Percentiles rank a stretch among this genome's conserved stretches.
These are phyloP conservation scores for Drosera spatulata DNA, from an alignment of 179 eudicot species.

Conservation along the genomic window DNA sequence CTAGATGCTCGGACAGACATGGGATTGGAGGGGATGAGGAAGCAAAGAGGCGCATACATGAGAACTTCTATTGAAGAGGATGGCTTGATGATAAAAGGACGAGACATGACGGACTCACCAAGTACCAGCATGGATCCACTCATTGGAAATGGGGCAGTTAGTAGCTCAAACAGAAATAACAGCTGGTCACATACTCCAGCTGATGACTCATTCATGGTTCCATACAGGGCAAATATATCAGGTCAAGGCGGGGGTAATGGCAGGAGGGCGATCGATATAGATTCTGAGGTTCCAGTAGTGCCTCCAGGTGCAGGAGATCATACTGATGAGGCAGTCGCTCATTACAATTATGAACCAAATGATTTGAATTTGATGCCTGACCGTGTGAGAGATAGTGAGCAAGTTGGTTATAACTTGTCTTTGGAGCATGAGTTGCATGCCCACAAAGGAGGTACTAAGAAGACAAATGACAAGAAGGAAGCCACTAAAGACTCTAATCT, in stretches of 20 bases:
- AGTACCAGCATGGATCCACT: conserved; percentile 42
- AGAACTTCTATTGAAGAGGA: conserved; percentile 23
- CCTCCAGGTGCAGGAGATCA: conserved; percentile 25
- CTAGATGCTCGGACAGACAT: conserved; percentile 19
- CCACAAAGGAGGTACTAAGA: conserved; percentile 19
- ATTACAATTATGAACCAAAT: conserved; percentile 50
- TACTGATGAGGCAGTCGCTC: conserved; percentile 15
- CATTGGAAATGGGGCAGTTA: conserved; percentile 29
- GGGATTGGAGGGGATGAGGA: conserved; percentile 36
- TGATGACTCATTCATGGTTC: conserved; percentile 70
- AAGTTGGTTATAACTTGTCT: conserved; percentile 45
- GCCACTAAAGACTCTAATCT: conserved; percentile 28
- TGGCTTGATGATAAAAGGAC: conserved; percentile 36
- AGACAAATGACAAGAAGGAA: conserved; percentile 22
- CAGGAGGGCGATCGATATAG: conserved; percentile 47
- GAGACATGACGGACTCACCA: conserved; percentile 24
- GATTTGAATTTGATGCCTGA: conserved; percentile 74
- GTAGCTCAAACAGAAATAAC: conserved; percentile 18
- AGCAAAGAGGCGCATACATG: conserved; percentile 30
- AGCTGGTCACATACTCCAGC: conserved; percentile 20
- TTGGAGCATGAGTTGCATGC: conserved; percentile 65
- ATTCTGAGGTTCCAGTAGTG: conserved; percentile 43
- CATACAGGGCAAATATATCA: conserved; percentile 47
- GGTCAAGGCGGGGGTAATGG: conserved; percentile 37
- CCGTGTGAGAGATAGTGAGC: conserved; percentile 36